Conservation (phyloP, 306 rosid genomes). For the Acacia crassicarpa region DNA sequence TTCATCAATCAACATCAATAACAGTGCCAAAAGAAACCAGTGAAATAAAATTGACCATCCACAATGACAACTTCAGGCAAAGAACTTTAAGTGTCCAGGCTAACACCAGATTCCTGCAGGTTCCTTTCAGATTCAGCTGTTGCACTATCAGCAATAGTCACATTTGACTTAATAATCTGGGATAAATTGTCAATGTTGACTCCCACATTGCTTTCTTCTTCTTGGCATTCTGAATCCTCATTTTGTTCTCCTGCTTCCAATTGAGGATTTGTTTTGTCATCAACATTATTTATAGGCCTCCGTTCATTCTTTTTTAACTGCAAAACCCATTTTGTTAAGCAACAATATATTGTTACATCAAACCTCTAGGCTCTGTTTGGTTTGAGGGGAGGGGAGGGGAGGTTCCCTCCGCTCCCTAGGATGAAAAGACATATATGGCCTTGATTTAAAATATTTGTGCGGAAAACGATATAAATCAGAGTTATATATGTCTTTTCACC, state of each 20-base stretch:
- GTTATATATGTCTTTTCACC: too few relatives aligned
- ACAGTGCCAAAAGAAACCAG: constrained; percentile 25
- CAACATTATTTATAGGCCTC: constrained; percentile 36
- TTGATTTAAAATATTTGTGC: too few relatives aligned
- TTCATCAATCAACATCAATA: constrained; percentile 31
- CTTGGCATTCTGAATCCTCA: constrained; percentile 49
- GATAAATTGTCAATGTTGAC: constrained; percentile 60
- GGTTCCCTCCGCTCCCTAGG: too few relatives aligned
- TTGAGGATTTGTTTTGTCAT: constrained; percentile 44
- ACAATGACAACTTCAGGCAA: constrained; percentile 73
- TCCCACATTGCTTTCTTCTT: constrained; percentile 55
- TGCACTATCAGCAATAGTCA: constrained; percentile 51
- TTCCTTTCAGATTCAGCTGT: constrained; percentile 51
- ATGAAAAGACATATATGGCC: too few relatives aligned
- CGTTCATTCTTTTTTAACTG: constrained; percentile 70
- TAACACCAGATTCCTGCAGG: constrained; percentile 43
- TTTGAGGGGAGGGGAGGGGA: too few relatives aligned
- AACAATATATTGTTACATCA: constrained; percentile 25
- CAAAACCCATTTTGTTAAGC: constrained; percentile 28
- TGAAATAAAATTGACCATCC: constrained; percentile 28
- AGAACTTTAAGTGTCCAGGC: constrained; percentile 47
- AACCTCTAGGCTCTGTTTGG: too few relatives aligned
- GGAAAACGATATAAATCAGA: too few relatives aligned
- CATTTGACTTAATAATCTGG: constrained; percentile 52
- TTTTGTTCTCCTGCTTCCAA: constrained; percentile 45